Evolutionary conservation across 768 basidiomycete species (phyloP), one percentile per base, ranked within the genome.

Genomic region (Suillus ampliporus): DNA sequence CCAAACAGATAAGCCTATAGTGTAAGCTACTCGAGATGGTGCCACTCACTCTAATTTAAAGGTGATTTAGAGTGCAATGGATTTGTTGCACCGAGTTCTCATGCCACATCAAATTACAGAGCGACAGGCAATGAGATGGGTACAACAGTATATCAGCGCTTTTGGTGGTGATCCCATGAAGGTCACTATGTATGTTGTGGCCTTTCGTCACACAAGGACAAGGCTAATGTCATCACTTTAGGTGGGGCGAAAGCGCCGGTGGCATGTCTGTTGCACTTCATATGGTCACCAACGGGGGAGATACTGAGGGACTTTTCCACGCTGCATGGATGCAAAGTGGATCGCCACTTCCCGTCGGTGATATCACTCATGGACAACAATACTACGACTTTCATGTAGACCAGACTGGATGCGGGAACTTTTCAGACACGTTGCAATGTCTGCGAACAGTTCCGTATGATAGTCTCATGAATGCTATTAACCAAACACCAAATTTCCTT

Each of bases 121-220:
- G 69, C 79, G 85, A 28, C 73, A 83, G 38, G 88, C 86, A 2
- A 68, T 91, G 8, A 72, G 83, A 60, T 91, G 89, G 89, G 77
- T 91, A 1, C 84, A 88, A 65, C 84, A 86, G 68, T 86, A 91
- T 68, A 88, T 90, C 65, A 65, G 71, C 38, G 75, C 78, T 9
- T 91, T 90, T 64, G 89, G 89, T 1, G 90, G 90, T 11, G 88
- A 91, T 71, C 83, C 85, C 0, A 70, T 69, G 3, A 87, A 85
- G 69, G 87, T 87, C 4, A 86, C 85, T 0, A 81, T 86, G 83
- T 86, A 69, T 58, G 82, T 63, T n/a, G 14, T 28, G 31, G 2
- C 13, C 23, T 21, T 21, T 15, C 28, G n/a, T 28, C 14, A 8
- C 51, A 26, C 37, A 38, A 31, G 38, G 23, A 46, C 11, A n/a